Percentiles rank a stretch among this genome's conserved stretches.
Conservation (phyloP, 148 eudicot species). For the Rhododendron ovatum region DNA sequence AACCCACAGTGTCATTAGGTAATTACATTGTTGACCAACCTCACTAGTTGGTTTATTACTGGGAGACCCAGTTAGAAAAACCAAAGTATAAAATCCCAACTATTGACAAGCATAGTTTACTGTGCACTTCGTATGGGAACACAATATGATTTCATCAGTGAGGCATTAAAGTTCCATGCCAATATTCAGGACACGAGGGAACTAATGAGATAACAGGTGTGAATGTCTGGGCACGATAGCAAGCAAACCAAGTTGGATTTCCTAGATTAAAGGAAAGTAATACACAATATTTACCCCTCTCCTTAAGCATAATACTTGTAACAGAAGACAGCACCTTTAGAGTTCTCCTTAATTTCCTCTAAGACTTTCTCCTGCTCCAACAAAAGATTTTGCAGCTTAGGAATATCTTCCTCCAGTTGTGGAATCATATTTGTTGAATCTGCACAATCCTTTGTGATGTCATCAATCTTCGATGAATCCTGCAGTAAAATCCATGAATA, state of each 20-base stretch:
- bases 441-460: conserved; percentile 52
- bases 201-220: no score
- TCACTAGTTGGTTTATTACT: no score
- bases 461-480: conserved; percentile 68
- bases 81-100: no score
- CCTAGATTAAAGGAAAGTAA: neutral
- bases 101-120: no score
- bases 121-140: no score
- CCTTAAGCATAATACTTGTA: neutral
- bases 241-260: neutral
- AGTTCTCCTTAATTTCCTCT: conserved; percentile 67
- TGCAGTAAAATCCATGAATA: conserved; percentile 19
- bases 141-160: no score
- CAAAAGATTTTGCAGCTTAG: conserved; percentile 60
- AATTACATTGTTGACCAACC: no score
- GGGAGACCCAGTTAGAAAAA: no score
- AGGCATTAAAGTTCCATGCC: no score
- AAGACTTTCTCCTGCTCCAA: conserved; percentile 67
- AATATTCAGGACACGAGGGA: no score
- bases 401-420: conserved; percentile 67
- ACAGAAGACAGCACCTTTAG: conserved; percentile 49
- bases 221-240: neutral
- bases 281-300: neutral
- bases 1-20: no score
- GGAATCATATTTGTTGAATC: conserved; percentile 67